Evolutionary conservation across 2,329 filamentous ascomycete genomes (phyloP), one percentile per base, ranked within the genome.

Genomic region (Botrytis hyacinthi): DNA sequence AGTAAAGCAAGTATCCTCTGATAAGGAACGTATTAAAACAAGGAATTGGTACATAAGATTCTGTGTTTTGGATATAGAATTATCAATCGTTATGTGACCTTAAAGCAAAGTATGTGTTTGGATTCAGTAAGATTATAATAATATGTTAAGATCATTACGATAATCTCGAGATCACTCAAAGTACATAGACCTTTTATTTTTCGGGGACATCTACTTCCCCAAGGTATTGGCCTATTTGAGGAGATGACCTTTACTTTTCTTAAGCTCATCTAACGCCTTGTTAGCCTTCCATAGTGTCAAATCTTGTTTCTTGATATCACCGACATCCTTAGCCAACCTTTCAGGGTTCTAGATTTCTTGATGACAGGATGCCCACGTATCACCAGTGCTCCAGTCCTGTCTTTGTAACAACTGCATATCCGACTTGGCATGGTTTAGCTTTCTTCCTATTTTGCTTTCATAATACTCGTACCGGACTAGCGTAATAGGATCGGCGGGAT

Each of bases 381-480:
- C 16, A 18, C 2, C 16, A 16, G 16, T 6, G 4, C 42, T 44
- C 42, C 4, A 44, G 1, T 6, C 3, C 1, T 44, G 5, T 44
- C 16, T 18, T 44, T 44, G 4, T 44, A 6, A 5, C 4, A 18
- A 5, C 42, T 44, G 42, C 18, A 44, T 7, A 18, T 18, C 18
- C 6, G 5, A 0, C 42, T 20, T 44, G 42, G 12, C 0, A 3
- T 1, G 0, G 14, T 1, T 4, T 14, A 51, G 1, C 26, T n/a
- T 4, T 10, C 1, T 16, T n/a, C 6, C 22, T 26, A n/a, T n/a
- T n/a, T n/a, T n/a, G n/a, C n/a, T n/a, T n/a, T n/a, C n/a, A n/a
- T n/a, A n/a, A n/a, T n/a, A n/a, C n/a, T n/a, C n/a, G n/a, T n/a
- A n/a, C n/a, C n/a, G n/a, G n/a, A n/a, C n/a, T n/a, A 16, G 6